Evolutionary conservation across 805 yeast species (phyloP).

Genomic region (Myxozyma neotropica): DNA sequence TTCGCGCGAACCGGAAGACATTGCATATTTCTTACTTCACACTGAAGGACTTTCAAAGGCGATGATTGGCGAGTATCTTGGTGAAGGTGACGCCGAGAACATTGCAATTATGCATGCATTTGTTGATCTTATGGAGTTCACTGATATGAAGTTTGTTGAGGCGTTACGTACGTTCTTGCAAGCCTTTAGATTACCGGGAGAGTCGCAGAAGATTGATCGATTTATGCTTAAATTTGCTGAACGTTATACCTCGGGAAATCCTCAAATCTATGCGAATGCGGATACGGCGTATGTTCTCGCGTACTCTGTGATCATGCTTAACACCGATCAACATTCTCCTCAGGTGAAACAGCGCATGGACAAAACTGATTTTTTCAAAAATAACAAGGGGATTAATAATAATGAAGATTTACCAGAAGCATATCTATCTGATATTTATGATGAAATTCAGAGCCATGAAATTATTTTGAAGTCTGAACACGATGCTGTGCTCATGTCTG

Average conservation of each 20-base stretch:
- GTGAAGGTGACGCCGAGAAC: slow-evolving; percentile 80
- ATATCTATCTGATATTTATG: slow-evolving; percentile 65
- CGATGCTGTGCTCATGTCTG: slow-evolving; percentile 82
- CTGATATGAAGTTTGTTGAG: slow-evolving; percentile 69
- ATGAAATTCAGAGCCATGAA: slow-evolving; percentile 80
- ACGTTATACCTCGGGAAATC: slow-evolving; percentile 84
- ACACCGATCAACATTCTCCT: slow-evolving; percentile 92
- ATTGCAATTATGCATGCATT: slow-evolving; percentile 89
- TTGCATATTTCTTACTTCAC: slow-evolving; percentile 72
- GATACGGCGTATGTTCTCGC: slow-evolving; percentile 89
- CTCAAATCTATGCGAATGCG: slow-evolving; percentile 66
- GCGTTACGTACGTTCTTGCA: slow-evolving; percentile 85
- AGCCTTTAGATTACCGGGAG: slow-evolving; percentile 93
- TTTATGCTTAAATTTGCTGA: slow-evolving; percentile 97
- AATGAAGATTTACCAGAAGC: slow-evolving; percentile 81
- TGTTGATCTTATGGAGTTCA: slow-evolving; percentile 84
- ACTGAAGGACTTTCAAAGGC: slow-evolving; percentile 80
- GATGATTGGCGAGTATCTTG: slow-evolving; percentile 85
- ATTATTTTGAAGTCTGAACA: slow-evolving; percentile 92
- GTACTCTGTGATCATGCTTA: slow-evolving; percentile 89
- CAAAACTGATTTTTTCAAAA: slow-evolving; percentile 77
- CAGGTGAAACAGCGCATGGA: slow-evolving; percentile 90
- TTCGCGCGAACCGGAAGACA: slow-evolving; percentile 60
- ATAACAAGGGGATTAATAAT: slow-evolving; percentile 91
- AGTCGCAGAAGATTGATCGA: slow-evolving; percentile 95